Evolutionary conservation across 2,329 filamentous ascomycete genomes (phyloP), one percentile per base, ranked within the genome.

Genomic region (Epichloe uncinata): DNA sequence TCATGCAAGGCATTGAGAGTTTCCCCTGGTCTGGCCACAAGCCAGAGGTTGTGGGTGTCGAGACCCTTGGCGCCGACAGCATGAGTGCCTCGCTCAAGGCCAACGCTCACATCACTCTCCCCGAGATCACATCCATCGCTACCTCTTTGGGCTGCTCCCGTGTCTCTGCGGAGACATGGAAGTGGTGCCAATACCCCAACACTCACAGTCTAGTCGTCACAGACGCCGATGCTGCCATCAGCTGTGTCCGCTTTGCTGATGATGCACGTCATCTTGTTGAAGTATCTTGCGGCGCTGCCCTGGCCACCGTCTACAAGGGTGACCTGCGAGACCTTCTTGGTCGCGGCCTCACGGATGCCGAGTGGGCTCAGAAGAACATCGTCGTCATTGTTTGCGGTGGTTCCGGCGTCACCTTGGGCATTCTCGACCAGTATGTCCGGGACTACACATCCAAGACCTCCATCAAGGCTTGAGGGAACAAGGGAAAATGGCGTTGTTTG

Each of bases 361-460:
- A 87, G 54, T 82, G 75, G 66, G 70, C 72, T 0, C 69, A 76
- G 51, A 84, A 81, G 62, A 87, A 86, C 55, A 77, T 96, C 5
- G 88, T 96, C 2, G 71, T 96, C 48, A 74, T 95, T 22, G 81
- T 96, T 6, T 97, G 91, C 61, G 91, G 91, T 42, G 86, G 85
- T 4, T 82, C 76, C 20, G 81, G 81, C 61, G 76, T 87, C 36
- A 79, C 77, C 2, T 63, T 84, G 52, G 74, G 77, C 36, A 74
- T 82, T 60, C 67, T 88, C 48, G 69, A 72, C 48, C 71, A 68
- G 50, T 88, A 83, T 63, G 69, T 71, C 54, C 67, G 73, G 56
- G 64, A 62, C 55, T 80, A 72, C 54, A 57, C 54, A 9, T 49
- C 46, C 13, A 55, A 64, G 53, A 62, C 65, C 3, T 55, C 48